phyloP scores from a whole-genome alignment of 371 early-diverging fungal genomes.

The Entomophthora muscae region DNA sequence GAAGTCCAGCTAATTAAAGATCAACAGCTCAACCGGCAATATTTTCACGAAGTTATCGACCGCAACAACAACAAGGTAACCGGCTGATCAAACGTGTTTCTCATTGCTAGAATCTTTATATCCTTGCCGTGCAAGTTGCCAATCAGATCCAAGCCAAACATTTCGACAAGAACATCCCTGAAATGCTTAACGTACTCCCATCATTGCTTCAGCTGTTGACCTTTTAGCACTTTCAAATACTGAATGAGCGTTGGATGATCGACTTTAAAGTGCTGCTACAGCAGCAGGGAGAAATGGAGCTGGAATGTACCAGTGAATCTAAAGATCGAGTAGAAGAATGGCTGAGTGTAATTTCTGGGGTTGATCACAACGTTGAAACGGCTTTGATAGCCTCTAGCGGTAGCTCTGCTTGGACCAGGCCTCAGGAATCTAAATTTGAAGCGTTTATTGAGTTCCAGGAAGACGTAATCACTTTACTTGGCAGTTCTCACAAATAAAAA shows the following conservation, averaged over 20 bases:
- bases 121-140: conserved; percentile 33
- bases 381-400: neutral
- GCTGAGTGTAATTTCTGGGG: conserved; percentile 16
- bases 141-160: conserved; percentile 39
- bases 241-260: conserved; percentile 29
- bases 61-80: conserved; percentile 61
- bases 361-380: conserved; percentile 1
- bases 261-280: conserved; percentile 25
- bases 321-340: conserved; percentile 18
- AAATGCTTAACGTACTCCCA: conserved; percentile 32
- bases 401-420: neutral
- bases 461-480: neutral
- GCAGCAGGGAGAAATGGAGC: conserved; percentile 26
- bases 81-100: neutral
- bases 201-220: neutral
- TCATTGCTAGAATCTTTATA: conserved; percentile 34
- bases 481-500: conserved; percentile 9
- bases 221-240: conserved; percentile 36
- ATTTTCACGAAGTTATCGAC: conserved; percentile 47
- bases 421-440: neutral
- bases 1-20: neutral
- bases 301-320: conserved; percentile 13
- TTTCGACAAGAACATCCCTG: conserved; percentile 35
- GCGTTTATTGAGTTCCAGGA: conserved; percentile 3
- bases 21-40: conserved; percentile 23